Conservation (phyloP, 2,329 filamentous ascomycete genomes). For the Emmonsia crescens region DNA sequence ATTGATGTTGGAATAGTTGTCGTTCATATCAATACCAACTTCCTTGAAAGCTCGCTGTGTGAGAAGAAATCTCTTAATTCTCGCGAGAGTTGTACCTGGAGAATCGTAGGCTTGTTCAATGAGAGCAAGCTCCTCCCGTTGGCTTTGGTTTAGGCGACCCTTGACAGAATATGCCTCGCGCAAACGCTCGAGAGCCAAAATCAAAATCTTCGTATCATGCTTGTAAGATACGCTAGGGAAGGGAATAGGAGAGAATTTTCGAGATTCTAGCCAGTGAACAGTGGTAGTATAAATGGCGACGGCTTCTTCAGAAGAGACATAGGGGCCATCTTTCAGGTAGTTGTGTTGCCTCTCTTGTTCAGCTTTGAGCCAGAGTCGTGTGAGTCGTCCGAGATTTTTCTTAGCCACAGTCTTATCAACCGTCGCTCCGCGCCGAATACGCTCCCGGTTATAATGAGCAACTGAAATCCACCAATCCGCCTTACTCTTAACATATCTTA, state of each 20-base stretch:
- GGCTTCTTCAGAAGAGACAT: conserved; percentile 95
- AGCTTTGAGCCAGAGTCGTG: conserved; percentile 91
- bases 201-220: conserved; percentile 97
- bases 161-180: conserved; percentile 97
- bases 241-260: conserved; percentile 96
- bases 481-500: conserved; percentile 98
- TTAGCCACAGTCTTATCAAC: conserved; percentile 99
- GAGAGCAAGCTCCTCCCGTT: conserved; percentile 88
- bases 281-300: conserved; percentile 98
- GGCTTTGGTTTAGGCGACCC: conserved; percentile 89
- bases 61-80: conserved; percentile 94
- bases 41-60: conserved; percentile 98
- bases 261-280: conserved; percentile 95
- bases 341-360: conserved; percentile 99
- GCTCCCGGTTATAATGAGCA: conserved; percentile 95
- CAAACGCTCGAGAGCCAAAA: conserved; percentile 82
- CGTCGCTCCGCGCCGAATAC: conserved; percentile 89
- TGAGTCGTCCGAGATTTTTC: conserved; percentile 94
- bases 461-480: conserved; percentile 99
- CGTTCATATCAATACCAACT: conserved; percentile 99
- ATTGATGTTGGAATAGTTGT: conserved; percentile 98
- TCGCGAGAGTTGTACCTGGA: conserved; percentile 84
- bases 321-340: conserved; percentile 98
- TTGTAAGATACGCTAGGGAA: conserved; percentile 99
- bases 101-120: conserved; percentile 99